Conservation (phyloP, 768 basidiomycete genomes). For the Chiua virens region DNA sequence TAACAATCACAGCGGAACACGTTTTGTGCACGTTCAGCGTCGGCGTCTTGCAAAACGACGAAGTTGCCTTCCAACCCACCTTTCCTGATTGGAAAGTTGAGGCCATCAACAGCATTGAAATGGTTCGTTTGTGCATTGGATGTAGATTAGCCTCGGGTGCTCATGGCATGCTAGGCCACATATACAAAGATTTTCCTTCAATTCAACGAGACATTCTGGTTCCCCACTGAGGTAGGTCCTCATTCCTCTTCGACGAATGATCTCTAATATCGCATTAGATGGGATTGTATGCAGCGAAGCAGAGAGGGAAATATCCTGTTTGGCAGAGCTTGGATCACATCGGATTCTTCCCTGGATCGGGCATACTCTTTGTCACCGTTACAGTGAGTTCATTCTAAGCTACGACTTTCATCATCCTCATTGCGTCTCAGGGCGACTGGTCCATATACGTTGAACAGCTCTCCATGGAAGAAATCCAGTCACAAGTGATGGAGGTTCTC, state of each 20-base stretch:
- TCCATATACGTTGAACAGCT: conserved; percentile 58
- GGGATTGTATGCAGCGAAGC: conserved; percentile 55
- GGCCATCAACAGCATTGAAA: conserved; percentile 59
- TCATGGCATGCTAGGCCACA: conserved; percentile 37
- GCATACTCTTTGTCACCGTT: conserved; percentile 38
- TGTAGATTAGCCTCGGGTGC: neutral
- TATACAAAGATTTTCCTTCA: conserved; percentile 71
- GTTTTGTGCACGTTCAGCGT: conserved; percentile 68
- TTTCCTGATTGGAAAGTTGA: conserved; percentile 64
- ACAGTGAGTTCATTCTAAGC: conserved; percentile 16
- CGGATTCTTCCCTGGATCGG: conserved; percentile 59
- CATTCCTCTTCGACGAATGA: neutral
- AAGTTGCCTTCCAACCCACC: conserved; percentile 54
- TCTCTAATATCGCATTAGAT: conserved; percentile 13
- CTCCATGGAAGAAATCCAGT: conserved; percentile 44
- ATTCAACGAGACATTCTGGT: conserved; percentile 64
- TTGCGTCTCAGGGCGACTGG: conserved; percentile 51
- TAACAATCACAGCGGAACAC: conserved; percentile 50
- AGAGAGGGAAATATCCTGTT: conserved; percentile 62
- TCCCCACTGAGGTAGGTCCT: conserved; percentile 39
- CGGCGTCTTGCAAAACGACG: conserved; percentile 65
- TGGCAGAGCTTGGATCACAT: conserved; percentile 66
- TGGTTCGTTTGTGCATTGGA: conserved; percentile 38
- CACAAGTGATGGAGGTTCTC: conserved; percentile 58
- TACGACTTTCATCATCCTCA: neutral